Evolutionary conservation across 2,329 filamentous ascomycete genomes (phyloP).

Genomic region (Penicillium freii): DNA sequence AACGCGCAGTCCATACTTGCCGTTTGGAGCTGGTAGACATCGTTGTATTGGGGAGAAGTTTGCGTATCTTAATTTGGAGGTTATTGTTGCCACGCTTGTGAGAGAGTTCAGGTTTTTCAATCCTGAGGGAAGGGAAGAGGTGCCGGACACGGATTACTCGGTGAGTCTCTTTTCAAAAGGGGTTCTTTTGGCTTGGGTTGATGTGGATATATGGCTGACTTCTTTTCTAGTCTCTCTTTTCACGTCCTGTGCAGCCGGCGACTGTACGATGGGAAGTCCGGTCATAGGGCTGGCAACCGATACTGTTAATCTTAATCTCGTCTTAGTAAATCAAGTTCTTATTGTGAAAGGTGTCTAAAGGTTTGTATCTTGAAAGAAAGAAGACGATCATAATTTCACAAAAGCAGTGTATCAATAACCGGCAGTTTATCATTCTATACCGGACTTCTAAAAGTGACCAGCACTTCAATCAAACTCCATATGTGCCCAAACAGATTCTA

Average conservation of each 20-base stretch:
- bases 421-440: background rate
- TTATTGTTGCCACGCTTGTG: constrained; percentile 63
- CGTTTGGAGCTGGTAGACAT: constrained; percentile 71
- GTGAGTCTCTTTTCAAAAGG: constrained; percentile 34
- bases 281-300: background rate
- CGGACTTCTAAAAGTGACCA: background rate
- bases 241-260: constrained; percentile 26
- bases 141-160: constrained; percentile 66
- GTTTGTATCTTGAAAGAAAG: background rate
- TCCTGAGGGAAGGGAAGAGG: constrained; percentile 52
- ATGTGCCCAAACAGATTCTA: background rate
- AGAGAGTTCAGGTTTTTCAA: constrained; percentile 61
- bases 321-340: no score
- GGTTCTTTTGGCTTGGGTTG: constrained; percentile 20
- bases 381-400: background rate
- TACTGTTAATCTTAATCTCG: background rate
- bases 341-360: background rate
- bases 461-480: background rate
- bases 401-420: background rate
- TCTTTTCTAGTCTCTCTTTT: constrained; percentile 26
- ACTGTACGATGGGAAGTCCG: constrained; percentile 24
- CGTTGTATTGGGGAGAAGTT: constrained; percentile 76
- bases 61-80: constrained; percentile 66
- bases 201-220: background rate
- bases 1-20: constrained; percentile 62